phyloP scores from a whole-genome alignment of 2,329 filamentous ascomycete species.

The Colletotrichum siamense region DNA sequence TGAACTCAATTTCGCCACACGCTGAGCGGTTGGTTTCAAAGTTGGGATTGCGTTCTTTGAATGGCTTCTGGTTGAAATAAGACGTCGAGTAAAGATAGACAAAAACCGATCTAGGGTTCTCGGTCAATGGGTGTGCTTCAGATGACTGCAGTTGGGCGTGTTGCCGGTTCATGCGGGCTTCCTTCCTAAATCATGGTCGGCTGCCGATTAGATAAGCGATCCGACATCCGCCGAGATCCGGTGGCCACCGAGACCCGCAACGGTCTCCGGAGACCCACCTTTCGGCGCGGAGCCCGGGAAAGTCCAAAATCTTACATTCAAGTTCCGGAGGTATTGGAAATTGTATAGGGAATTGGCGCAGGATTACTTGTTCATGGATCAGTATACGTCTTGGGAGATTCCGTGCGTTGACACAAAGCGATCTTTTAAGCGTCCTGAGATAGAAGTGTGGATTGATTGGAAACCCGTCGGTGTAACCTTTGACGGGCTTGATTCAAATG shows the following conservation, averaged over 20 bases:
- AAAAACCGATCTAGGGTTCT: not conserved
- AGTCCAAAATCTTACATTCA: not conserved
- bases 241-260: not conserved
- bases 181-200: not conserved
- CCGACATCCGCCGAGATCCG: not conserved
- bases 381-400: too few species aligned
- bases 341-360: too few species aligned
- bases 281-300: not conserved
- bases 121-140: not conserved
- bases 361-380: too few species aligned
- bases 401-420: too few species aligned
- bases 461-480: too few species aligned
- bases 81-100: not conserved
- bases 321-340: not conserved
- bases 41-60: not conserved
- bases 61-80: not conserved
- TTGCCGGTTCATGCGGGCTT: not conserved
- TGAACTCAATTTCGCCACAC: not conserved
- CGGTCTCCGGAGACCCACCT: not conserved
- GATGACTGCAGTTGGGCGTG: not conserved
- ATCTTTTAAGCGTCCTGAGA: too few species aligned
- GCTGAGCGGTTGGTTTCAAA: not conserved
- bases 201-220: not conserved
- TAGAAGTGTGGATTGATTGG: too few species aligned
- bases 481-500: not conserved